These are phyloP conservation scores for Anisodus acutangulus DNA, from an alignment of 257 asterid genomes.

Conservation along the genomic window DNA sequence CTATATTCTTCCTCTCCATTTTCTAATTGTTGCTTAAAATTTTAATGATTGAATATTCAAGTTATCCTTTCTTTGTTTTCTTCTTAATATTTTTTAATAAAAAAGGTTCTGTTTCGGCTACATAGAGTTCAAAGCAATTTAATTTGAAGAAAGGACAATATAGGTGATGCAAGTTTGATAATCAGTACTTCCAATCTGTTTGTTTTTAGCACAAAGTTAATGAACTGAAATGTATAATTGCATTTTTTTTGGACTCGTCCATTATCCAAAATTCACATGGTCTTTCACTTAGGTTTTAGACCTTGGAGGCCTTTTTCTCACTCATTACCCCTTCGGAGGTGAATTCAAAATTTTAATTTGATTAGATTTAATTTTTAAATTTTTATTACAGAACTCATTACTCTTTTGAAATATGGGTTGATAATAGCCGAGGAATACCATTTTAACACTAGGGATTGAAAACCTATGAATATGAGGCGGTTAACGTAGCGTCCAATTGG, in stretches of 20 bases:
- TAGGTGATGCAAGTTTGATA: background rate
- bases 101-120: background rate
- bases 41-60: background rate
- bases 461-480: background rate
- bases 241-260: background rate
- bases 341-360: background rate
- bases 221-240: background rate
- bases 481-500: too few species aligned
- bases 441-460: background rate
- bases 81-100: background rate
- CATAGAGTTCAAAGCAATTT: background rate
- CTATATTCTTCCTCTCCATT: background rate
- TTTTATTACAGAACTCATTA: background rate
- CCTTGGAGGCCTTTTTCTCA: background rate
- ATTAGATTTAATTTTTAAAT: background rate
- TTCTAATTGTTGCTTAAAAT: conserved; percentile 21
- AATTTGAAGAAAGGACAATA: background rate
- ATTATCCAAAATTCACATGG: conserved; percentile 9
- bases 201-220: background rate
- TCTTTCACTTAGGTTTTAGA: background rate
- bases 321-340: background rate
- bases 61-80: background rate
- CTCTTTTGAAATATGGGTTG: background rate
- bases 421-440: too few species aligned
- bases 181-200: background rate